phyloP scores from a whole-genome alignment of 805 yeast species.

The Maudiozyma turicensis region DNA sequence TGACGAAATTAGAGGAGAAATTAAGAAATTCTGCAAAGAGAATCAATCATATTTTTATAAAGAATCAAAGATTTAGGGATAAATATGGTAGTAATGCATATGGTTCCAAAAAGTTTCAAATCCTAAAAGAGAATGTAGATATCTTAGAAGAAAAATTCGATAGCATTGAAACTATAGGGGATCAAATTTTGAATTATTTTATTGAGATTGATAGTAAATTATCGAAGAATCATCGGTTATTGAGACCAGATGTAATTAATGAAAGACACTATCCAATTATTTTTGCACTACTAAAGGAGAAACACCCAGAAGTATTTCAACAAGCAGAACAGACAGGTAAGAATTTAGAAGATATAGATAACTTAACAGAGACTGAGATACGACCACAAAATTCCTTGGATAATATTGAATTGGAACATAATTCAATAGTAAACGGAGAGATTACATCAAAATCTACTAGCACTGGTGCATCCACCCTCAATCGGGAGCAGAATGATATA shows the following conservation, averaged over 20 bases:
- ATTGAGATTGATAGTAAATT: conserved; percentile 30
- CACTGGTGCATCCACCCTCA: no score
- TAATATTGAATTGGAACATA: no score
- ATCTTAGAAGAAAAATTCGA: conserved; percentile 7
- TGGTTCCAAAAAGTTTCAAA: conserved; percentile 7
- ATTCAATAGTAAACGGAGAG: no score
- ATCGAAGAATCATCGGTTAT: conserved; percentile 31
- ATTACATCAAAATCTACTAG: no score
- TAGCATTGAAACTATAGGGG: conserved; percentile 7
- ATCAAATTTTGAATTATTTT: conserved; percentile 16
- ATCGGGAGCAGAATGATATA: no score
- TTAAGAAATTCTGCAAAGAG: conserved; percentile 16
- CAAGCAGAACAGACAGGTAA: conserved; percentile 13
- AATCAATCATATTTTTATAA: conserved; percentile 15
- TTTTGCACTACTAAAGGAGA: conserved; percentile 20
- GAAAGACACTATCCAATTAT: conserved; percentile 36
- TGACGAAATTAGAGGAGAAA: conserved; percentile 17
- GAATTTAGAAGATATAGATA: conserved; percentile 5
- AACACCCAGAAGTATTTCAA: conserved; percentile 3
- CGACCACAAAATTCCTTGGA: no score
- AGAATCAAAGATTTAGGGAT: conserved; percentile 8
- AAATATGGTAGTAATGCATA: conserved; percentile 5
- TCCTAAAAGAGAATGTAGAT: conserved; percentile 4
- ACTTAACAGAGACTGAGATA: background rate
- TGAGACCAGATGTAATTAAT: conserved; percentile 31